A percentile compares a stretch with the other conserved stretches of the same genome.
phyloP scores from a whole-genome alignment of 208 protist genomes.

The Trypanosoma conorhini region DNA sequence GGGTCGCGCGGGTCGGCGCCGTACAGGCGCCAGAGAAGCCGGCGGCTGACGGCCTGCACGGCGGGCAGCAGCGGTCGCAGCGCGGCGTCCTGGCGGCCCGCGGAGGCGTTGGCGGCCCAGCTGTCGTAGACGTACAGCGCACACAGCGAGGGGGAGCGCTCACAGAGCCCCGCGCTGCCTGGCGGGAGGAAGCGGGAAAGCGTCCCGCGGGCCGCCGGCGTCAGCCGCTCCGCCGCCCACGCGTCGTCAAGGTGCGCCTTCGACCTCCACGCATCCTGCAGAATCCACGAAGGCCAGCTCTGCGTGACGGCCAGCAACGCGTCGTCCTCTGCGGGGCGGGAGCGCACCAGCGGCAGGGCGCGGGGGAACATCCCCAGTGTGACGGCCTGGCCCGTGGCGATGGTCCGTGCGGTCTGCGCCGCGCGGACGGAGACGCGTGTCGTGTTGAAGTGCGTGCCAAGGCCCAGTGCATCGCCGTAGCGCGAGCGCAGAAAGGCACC shows the following conservation, averaged over 20 bases:
- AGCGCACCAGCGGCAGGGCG: constrained; percentile 17
- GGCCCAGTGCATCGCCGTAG: constrained; percentile 2
- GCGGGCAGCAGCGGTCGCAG: constrained; percentile 6
- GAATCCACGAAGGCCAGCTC: constrained; percentile 23
- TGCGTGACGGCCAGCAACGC: constrained; percentile 11
- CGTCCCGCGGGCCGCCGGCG: not conserved
- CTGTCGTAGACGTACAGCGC: constrained; percentile 23
- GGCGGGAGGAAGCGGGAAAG: constrained; percentile 19
- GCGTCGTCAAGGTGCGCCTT: constrained; percentile 22
- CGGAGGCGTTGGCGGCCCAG: constrained; percentile 19
- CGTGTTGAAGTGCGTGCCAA: constrained; percentile 9
- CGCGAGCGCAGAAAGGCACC: constrained; percentile 9
- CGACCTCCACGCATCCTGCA: constrained; percentile 10
- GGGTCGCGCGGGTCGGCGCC: constrained; percentile 8
- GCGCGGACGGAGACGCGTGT: constrained; percentile 7
- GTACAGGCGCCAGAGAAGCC: constrained; percentile 24
- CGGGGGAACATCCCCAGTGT: constrained; percentile 14
- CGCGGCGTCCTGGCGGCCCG: constrained; percentile 4
- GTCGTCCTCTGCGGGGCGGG: constrained; percentile 1
- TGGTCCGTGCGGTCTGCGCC: constrained; percentile 11
- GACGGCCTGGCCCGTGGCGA: constrained; percentile 15
- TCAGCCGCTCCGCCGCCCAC: constrained; percentile 16
- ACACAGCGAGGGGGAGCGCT: constrained; percentile 19
- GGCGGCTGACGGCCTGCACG: constrained; percentile 4
- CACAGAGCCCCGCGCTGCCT: not conserved